These are phyloP conservation scores for Fusarium agapanthi DNA, from an alignment of 2,329 filamentous ascomycete genomes.

Conservation along the genomic window DNA sequence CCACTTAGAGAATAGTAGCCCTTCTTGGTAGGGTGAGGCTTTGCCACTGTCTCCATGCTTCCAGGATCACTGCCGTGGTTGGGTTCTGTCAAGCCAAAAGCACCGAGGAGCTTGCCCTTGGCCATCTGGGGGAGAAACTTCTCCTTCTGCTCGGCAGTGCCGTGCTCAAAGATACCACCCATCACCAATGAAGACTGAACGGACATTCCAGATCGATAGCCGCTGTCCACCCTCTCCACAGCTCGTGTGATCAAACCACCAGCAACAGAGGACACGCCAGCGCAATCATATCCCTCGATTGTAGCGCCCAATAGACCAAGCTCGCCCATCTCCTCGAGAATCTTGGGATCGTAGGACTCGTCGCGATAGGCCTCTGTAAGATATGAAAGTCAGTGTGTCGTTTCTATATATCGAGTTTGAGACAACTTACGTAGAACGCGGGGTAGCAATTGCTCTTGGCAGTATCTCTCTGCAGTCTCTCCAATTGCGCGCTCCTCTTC, in stretches of 20 bases:
- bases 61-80: conserved; percentile 94
- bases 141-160: conserved; percentile 87
- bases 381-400: conserved; percentile 8
- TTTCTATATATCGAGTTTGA: neutral
- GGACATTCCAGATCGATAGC: conserved; percentile 91
- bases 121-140: conserved; percentile 83
- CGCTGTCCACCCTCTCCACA: conserved; percentile 89
- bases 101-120: conserved; percentile 82
- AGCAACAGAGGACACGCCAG: conserved; percentile 86
- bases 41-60: conserved; percentile 89
- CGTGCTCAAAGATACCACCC: conserved; percentile 90
- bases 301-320: conserved; percentile 87
- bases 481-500: conserved; percentile 91
- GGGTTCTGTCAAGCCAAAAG: conserved; percentile 90
- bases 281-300: conserved; percentile 88
- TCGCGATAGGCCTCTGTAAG: conserved; percentile 79
- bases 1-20: conserved; percentile 83
- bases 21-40: conserved; percentile 82
- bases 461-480: conserved; percentile 92
- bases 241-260: conserved; percentile 90
- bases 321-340: conserved; percentile 91
- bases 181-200: conserved; percentile 93
- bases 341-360: conserved; percentile 85
- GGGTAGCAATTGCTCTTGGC: conserved; percentile 87
- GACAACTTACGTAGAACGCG: conserved; percentile 76